Evolutionary conservation across 2,329 filamentous ascomycete species (phyloP).

Genomic region (Akanthomyces uredinophilus): DNA sequence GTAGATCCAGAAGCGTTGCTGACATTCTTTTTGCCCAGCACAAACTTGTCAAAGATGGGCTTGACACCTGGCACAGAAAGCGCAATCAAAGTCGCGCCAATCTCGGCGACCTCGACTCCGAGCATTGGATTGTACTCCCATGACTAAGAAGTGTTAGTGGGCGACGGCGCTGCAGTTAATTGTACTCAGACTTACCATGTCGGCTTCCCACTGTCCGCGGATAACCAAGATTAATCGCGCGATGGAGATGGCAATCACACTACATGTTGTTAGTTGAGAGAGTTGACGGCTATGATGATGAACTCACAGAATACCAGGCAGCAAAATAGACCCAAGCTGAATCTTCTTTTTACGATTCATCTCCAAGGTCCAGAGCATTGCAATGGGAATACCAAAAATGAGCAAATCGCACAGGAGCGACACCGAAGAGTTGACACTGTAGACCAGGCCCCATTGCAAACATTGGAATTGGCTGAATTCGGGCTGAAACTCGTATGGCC

Average conservation of each 20-base stretch:
- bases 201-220: constrained; percentile 40
- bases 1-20: constrained; percentile 19
- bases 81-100: constrained; percentile 45
- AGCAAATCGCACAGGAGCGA: constrained; percentile 46
- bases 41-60: constrained; percentile 36
- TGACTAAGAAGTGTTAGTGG: constrained; percentile 24
- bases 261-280: constrained; percentile 20
- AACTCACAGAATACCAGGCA: constrained; percentile 44
- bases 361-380: constrained; percentile 41
- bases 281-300: no score
- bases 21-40: constrained; percentile 24
- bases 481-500: constrained; percentile 46
- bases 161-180: no score
- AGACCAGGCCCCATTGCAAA: constrained; percentile 46
- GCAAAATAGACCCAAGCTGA: constrained; percentile 41
- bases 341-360: constrained; percentile 40
- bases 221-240: constrained; percentile 43
- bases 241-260: constrained; percentile 45
- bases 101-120: constrained; percentile 44
- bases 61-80: constrained; percentile 47
- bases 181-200: constrained; percentile 24
- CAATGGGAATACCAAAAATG: constrained; percentile 45
- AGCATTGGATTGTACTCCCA: constrained; percentile 49
- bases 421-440: constrained; percentile 44
- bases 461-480: constrained; percentile 37